Evolutionary conservation across 192 early-diverging fungal genomes (phyloP).

Genomic region (Coemansia sp.): DNA sequence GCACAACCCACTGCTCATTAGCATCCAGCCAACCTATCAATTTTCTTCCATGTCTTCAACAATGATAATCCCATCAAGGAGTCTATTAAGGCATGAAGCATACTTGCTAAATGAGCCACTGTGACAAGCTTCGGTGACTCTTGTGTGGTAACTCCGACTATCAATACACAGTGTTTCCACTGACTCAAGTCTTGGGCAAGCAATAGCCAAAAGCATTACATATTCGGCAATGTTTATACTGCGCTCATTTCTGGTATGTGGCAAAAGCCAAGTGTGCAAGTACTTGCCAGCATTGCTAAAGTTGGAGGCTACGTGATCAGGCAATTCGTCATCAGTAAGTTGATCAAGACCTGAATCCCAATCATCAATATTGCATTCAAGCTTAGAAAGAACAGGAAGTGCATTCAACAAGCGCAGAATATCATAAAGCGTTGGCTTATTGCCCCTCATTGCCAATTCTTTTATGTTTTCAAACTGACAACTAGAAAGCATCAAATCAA

Average conservation of each 20-base stretch:
- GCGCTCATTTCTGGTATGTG: too few species aligned
- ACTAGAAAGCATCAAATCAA: too few species aligned
- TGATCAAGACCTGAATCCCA: neutral
- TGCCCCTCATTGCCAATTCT: too few species aligned
- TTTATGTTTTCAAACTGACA: too few species aligned
- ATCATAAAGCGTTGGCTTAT: neutral
- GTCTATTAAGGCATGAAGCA: neutral
- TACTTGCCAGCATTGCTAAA: neutral
- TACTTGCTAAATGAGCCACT: neutral
- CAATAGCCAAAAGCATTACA: neutral
- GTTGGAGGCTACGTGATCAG: neutral
- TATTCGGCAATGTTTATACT: neutral
- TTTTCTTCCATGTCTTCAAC: neutral
- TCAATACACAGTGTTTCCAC: neutral
- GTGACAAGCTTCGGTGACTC: neutral
- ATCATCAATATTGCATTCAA: neutral
- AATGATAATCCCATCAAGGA: neutral
- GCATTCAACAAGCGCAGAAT: neutral
- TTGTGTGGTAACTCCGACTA: neutral
- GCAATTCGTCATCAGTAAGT: neutral
- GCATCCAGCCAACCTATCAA: too few species aligned
- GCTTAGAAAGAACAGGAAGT: neutral
- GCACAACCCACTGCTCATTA: too few species aligned
- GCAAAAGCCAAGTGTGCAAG: neutral
- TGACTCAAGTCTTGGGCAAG: neutral